Evolutionary conservation across 106 monocot genomes (phyloP).

Genomic region (Dioscorea zingiberensis): DNA sequence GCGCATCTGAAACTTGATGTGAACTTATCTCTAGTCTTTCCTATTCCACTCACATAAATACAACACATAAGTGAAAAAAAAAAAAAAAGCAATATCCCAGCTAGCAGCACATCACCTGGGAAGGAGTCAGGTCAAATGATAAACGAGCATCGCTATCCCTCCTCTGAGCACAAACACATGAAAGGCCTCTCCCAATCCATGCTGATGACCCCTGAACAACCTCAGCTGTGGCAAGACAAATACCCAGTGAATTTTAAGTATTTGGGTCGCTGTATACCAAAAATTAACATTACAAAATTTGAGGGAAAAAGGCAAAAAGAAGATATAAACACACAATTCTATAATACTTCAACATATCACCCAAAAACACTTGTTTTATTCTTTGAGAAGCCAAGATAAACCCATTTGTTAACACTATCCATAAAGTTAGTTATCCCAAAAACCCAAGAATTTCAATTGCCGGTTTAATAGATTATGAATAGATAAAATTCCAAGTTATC

Average conservation of each 20-base stretch:
- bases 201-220: constrained; percentile 74
- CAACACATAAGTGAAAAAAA: no score
- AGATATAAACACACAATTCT: neutral
- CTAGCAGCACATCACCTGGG: constrained; percentile 37
- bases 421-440: no score
- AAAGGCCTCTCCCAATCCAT: constrained; percentile 91
- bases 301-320: neutral
- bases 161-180: constrained; percentile 94
- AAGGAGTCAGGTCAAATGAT: constrained; percentile 73
- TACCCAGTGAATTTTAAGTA: neutral
- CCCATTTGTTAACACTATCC: no score
- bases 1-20: neutral
- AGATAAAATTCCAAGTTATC: no score
- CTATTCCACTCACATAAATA: no score
- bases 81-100: neutral
- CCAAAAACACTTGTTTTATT: neutral
- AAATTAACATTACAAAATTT: neutral
- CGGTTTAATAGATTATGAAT: no score
- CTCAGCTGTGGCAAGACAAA: constrained; percentile 39
- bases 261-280: neutral
- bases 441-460: no score
- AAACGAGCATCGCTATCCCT: constrained; percentile 69
- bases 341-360: neutral
- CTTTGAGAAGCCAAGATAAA: neutral
- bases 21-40: no score